phyloP scores from a whole-genome alignment of 768 basidiomycete species.

The Vararia minispora region DNA sequence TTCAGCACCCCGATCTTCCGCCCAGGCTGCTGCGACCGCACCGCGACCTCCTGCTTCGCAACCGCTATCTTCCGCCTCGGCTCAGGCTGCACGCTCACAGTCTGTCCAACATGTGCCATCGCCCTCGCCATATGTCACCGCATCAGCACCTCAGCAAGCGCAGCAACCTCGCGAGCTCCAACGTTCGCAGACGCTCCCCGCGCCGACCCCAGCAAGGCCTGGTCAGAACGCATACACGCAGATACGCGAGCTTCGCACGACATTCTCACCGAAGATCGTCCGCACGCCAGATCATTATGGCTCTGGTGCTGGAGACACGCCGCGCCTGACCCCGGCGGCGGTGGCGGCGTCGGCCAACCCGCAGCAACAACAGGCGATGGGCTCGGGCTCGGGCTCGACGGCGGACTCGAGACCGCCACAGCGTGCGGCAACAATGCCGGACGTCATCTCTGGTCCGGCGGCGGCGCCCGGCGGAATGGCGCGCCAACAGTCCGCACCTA shows the following conservation, averaged over 20 bases:
- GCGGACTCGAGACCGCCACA: slow-evolving; percentile 1
- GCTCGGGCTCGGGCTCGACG: neutral
- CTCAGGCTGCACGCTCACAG: slow-evolving; percentile 8
- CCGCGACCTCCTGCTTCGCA: slow-evolving; percentile 1
- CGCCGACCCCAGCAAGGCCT: slow-evolving; percentile 14
- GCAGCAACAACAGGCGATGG: no score
- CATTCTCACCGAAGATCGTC: slow-evolving; percentile 59
- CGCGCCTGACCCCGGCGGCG: slow-evolving; percentile 1
- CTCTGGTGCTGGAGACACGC: slow-evolving; percentile 6
- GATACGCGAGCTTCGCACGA: slow-evolving; percentile 43
- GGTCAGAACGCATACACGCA: slow-evolving; percentile 29
- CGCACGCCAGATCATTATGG: slow-evolving; percentile 58
- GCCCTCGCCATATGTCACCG: neutral
- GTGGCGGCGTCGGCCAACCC: neutral
- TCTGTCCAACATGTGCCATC: no score
- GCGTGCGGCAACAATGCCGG: slow-evolving; percentile 10
- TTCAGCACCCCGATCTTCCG: neutral
- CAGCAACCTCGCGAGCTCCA: neutral
- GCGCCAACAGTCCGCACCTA: slow-evolving; percentile 12
- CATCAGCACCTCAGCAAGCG: slow-evolving; percentile 1
- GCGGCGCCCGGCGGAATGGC: neutral
- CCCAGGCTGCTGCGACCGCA: neutral
- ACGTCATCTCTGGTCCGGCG: neutral
- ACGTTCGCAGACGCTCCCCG: slow-evolving; percentile 10
- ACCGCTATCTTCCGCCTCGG: slow-evolving; percentile 7